Base-by-base conservation (phyloP, 2,329 filamentous ascomycete genomes). In the Pezicula radicicola region DNA sequence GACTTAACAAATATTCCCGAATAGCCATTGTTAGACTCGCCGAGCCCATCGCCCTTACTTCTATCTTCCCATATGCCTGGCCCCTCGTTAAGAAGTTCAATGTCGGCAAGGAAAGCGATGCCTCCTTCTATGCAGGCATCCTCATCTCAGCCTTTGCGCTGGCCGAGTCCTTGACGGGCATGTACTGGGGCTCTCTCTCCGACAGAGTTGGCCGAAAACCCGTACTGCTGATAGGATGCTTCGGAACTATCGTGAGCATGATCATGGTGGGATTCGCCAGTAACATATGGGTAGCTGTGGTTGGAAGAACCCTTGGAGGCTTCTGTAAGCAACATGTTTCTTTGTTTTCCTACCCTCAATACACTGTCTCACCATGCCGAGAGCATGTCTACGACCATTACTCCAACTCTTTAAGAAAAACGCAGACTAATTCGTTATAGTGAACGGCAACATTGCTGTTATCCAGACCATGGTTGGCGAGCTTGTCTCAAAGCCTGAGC, bases 31-130 rank as follows among this genome's bases (percentile, higher is more conserved):
- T 95, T 66, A 90, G 92, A 57, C 83, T 97, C 60, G 89, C 91
- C 49, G 92, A 97, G 71, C 92, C 92, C 19, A 93, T 97, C 62
- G 91, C 92, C 47, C 81, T 97, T 58, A 96, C 91, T 1, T 94
- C 89, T 65, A 94, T 96, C 70, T 95, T 93, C 63, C 92, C 92
- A 18, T 97, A 96, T 70, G 89, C 89, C 54, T 95, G 88, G 88
- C 81, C 87, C 54, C 84, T 93, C 60, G 85, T 93, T 60, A 89
- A 89, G 70, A 78, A 84, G 61, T 91, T 91, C 70, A 66, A 89
- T 39, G 78, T 92, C 60, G 88, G 87, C 56, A 79, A 82, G 61
- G 81, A 84, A 60, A 75, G 81, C 71, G 83, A 92, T 82, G 89
- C 89, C 55, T 95, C 85, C 36, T 93, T 89, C 72, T 96, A 95